Conservation (phyloP, 1,284 basidiomycete species). For the Malassezia pachydermatis region DNA sequence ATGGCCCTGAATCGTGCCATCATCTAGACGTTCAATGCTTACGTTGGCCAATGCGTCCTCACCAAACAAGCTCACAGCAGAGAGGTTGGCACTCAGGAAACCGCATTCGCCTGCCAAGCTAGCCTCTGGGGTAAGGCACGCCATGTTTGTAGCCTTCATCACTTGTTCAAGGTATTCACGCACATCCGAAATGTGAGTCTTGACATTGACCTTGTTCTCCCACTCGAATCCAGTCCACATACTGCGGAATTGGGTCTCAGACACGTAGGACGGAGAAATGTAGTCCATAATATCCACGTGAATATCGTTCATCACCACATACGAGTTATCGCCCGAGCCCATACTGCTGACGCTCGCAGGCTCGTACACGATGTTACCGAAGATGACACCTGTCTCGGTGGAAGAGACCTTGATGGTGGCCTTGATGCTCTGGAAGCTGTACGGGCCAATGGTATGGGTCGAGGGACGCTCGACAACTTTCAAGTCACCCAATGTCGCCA, state of each 20-base stretch:
- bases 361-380: constrained; percentile 95
- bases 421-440: constrained; percentile 96
- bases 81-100: constrained; percentile 87
- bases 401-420: constrained; percentile 80
- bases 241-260: constrained; percentile 70
- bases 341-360: constrained; percentile 33
- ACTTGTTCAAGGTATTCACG: constrained; percentile 77
- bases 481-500: constrained; percentile 91
- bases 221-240: constrained; percentile 99
- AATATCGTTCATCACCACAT: constrained; percentile 87
- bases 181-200: constrained; percentile 68
- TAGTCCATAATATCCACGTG: constrained; percentile 99
- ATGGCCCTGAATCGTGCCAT: constrained; percentile 48
- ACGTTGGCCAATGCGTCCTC: constrained; percentile 96
- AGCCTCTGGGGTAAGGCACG: constrained; percentile 85
- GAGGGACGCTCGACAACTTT: constrained; percentile 92
- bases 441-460: constrained; percentile 83
- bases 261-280: constrained; percentile 93
- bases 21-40: constrained; percentile 78
- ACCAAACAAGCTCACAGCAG: constrained; percentile 81
- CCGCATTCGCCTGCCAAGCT: constrained; percentile 82
- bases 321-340: constrained; percentile 53
- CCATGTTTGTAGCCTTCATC: constrained; percentile 79
- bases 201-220: constrained; percentile 94
- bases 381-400: constrained; percentile 95